Evolutionary conservation across 1,139 yeast species (phyloP), one percentile per base, ranked within the genome.

Genomic region (Debaryomyces sp.): DNA sequence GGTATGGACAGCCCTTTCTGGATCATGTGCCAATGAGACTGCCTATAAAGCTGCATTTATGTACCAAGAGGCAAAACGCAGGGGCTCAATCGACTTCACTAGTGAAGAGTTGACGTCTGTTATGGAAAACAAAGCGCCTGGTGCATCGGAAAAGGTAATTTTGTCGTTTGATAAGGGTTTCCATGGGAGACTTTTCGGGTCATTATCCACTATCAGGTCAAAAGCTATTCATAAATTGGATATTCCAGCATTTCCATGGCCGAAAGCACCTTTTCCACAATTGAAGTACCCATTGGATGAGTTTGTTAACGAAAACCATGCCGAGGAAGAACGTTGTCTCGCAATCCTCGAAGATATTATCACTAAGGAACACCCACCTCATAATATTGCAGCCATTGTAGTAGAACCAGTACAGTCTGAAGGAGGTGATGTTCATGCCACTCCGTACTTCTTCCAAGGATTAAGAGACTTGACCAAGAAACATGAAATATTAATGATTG

Each of bases 1-100:
- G 56, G 83, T 86, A 35, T 85, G 90, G 87, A 82, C 87, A 24
- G 87, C 88, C 12, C 75, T 84, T 44, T 78, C 87, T 39, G 91
- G 92, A 45, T 84, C 90, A 2, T 87, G 84, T 66, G 91, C 92
- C 49, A 86, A 85, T 61, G 92, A 86, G 67, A 77, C 86, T 53
- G 91, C 92, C 4, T 85, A 77, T 69, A 85, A 86, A 64, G 91
- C 91, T 18, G 91, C 91, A 5, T 85, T 85, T 61, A 84, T 85
- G 84, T 85, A 79, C 70, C 88, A 84, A 63, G 86, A 82, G 53
- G 73, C 81, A 41, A 76, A 79, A 55, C 73, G 71, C 56, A 78
- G 91, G 67, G 87, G 86, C 40, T 66, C 70, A 12, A 63, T 70
- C 40, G 82, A 75, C 36, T 85, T 84, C 60, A 67, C 85, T 6